Conservation (phyloP, 2,329 filamentous ascomycete species). For the Trichoderma koningii region DNA sequence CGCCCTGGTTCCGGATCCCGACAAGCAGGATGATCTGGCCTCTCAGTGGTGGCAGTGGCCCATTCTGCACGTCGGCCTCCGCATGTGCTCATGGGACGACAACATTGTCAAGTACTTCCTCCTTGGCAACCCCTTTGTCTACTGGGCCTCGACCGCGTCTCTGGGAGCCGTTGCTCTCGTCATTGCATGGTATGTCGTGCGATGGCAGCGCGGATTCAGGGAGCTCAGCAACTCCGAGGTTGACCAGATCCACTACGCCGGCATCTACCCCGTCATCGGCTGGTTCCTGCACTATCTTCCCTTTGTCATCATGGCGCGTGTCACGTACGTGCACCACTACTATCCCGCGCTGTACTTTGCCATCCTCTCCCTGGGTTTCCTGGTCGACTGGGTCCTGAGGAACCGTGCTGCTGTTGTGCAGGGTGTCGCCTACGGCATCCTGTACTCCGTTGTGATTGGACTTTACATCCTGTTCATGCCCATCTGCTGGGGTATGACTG, state of each 20-base stretch:
- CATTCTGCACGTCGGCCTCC: slow-evolving; percentile 87
- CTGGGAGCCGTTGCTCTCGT: slow-evolving; percentile 73
- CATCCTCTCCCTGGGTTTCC: slow-evolving; percentile 85
- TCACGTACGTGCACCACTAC: slow-evolving; percentile 99
- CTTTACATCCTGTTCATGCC: slow-evolving; percentile 90
- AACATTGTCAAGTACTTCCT: slow-evolving; percentile 97
- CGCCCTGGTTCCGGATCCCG: slow-evolving; percentile 91
- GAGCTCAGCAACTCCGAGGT: slow-evolving; percentile 80
- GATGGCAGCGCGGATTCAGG: slow-evolving; percentile 92
- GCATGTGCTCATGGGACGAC: slow-evolving; percentile 99
- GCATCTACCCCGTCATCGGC: slow-evolving; percentile 85
- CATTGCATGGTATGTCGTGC: slow-evolving; percentile 80
- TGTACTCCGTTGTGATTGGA: slow-evolving; percentile 75
- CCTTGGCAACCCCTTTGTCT: slow-evolving; percentile 91
- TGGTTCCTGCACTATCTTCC: slow-evolving; percentile 97
- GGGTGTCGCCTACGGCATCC: slow-evolving; percentile 67
- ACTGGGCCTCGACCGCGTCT: slow-evolving; percentile 87
- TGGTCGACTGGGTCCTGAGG: slow-evolving; percentile 78
- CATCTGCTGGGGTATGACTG: slow-evolving; percentile 95
- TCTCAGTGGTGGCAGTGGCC: slow-evolving; percentile 99
- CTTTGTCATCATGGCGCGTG: slow-evolving; percentile 96
- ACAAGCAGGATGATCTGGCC: slow-evolving; percentile 97
- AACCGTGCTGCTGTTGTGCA: slow-evolving; percentile 65
- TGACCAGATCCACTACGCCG: slow-evolving; percentile 92
- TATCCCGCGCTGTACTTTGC: slow-evolving; percentile 98